phyloP scores from a whole-genome alignment of 768 basidiomycete species.

The Gyrodon lividus region DNA sequence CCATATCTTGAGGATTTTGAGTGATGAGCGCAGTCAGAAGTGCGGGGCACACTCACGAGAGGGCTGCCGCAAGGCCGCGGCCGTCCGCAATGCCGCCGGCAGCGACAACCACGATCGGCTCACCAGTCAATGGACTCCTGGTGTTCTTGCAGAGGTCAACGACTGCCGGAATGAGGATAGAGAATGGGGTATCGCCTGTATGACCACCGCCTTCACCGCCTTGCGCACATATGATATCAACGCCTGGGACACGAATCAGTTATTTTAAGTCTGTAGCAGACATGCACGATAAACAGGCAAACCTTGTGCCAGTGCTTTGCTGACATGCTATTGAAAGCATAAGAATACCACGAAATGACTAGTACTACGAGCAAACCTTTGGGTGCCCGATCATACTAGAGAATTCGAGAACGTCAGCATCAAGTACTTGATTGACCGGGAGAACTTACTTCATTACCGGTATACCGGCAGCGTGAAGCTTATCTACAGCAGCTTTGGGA shows the following conservation, averaged over 20 bases:
- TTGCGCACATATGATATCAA: constrained; percentile 88
- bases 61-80: constrained; percentile 72
- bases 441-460: constrained; percentile 77
- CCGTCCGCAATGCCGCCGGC: constrained; percentile 87
- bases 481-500: constrained; percentile 78
- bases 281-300: neutral
- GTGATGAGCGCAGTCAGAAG: neutral
- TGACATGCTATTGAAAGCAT: constrained; percentile 52
- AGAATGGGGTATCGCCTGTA: constrained; percentile 80
- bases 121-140: constrained; percentile 75
- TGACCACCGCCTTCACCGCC: constrained; percentile 89
- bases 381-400: constrained; percentile 81
- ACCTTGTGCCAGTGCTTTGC: constrained; percentile 74
- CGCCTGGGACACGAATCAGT: constrained; percentile 42
- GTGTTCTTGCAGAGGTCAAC: constrained; percentile 73
- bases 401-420: constrained; percentile 1
- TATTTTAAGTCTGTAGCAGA: neutral
- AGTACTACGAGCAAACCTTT: constrained; percentile 46
- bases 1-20: constrained; percentile 54
- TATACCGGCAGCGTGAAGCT: constrained; percentile 75
- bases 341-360: neutral
- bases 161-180: constrained; percentile 77
- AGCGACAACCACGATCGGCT: constrained; percentile 74
- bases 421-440: neutral
- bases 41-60: constrained; percentile 45